A percentile compares a stretch with the other conserved stretches of the same genome.
Evolutionary conservation across 371 early-diverging fungal genomes (phyloP).

Genomic region (Rhizopus sp.): DNA sequence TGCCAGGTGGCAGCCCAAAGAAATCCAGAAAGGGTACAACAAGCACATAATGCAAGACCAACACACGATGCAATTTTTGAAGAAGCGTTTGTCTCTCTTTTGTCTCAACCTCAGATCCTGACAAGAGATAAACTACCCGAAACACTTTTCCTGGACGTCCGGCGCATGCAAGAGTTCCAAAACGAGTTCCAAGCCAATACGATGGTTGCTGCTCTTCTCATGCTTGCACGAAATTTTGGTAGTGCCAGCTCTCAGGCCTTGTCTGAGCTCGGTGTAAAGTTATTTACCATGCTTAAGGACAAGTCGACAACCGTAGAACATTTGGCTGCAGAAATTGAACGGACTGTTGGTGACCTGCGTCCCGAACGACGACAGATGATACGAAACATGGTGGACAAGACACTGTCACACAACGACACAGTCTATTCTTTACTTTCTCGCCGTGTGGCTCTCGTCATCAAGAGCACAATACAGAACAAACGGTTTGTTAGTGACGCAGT

Average conservation of each 20-base stretch:
- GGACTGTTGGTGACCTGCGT: constrained; percentile 15
- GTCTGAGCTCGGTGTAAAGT: constrained; percentile 42
- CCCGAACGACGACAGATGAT: constrained; percentile 53
- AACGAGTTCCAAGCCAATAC: constrained; percentile 69
- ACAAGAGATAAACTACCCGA: constrained; percentile 56
- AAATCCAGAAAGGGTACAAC: constrained; percentile 63
- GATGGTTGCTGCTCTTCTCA: constrained; percentile 67
- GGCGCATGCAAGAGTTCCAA: constrained; percentile 61
- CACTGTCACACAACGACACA: constrained; percentile 67
- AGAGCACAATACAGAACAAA: constrained; percentile 55
- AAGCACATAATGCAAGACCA: constrained; percentile 41
- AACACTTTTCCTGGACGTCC: constrained; percentile 67
- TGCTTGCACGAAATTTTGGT: constrained; percentile 68
- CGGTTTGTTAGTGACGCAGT: constrained; percentile 45
- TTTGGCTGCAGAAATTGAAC: constrained; percentile 46
- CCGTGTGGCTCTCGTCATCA: constrained; percentile 56
- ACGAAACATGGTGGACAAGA: constrained; percentile 72
- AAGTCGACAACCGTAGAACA: constrained; percentile 53
- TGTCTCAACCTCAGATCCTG: constrained; percentile 38
- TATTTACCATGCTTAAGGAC: constrained; percentile 60
- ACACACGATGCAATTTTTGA: constrained; percentile 46
- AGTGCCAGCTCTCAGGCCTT: constrained; percentile 22
- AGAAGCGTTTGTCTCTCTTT: constrained; percentile 63
- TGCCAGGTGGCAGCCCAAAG: constrained; percentile 49
- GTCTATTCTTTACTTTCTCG: constrained; percentile 68